Evolutionary conservation across 192 early-diverging fungal genomes (phyloP).

Genomic region (Podila horticola): DNA sequence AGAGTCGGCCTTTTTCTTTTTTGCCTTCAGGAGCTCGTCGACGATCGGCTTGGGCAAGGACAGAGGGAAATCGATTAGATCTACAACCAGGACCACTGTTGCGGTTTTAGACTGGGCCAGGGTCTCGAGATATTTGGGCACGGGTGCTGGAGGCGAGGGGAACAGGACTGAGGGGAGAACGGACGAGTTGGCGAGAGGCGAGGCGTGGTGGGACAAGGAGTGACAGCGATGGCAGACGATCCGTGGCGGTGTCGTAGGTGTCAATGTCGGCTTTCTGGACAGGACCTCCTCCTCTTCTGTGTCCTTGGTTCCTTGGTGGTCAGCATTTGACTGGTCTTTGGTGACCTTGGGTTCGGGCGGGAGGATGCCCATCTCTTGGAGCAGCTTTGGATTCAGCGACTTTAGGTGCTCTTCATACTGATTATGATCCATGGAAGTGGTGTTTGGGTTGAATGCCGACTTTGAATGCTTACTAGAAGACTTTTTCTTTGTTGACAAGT

Average conservation of each 20-base stretch:
- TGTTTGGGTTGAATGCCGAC: conserved; percentile 3
- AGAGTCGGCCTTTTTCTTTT: not conserved
- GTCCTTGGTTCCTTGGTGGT: not conserved
- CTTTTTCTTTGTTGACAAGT: not conserved
- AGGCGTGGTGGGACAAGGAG: conserved; percentile 37
- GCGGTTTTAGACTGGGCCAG: conserved; percentile 34
- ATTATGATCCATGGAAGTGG: conserved; percentile 17
- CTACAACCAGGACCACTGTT: conserved; percentile 39
- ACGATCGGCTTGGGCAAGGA: conserved; percentile 34
- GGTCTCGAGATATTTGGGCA: conserved; percentile 38
- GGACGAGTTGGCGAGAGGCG: conserved; percentile 15
- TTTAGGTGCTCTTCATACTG: conserved; percentile 36
- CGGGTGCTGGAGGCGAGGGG: conserved; percentile 29
- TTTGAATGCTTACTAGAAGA: not conserved
- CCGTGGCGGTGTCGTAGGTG: not conserved
- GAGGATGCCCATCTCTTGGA: conserved; percentile 28
- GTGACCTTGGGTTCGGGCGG: not conserved
- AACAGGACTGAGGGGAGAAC: conserved; percentile 18
- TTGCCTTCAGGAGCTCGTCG: conserved; percentile 23
- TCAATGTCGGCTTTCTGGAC: conserved; percentile 13
- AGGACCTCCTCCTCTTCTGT: not conserved
- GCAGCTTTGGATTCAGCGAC: conserved; percentile 30
- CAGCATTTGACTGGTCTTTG: not conserved
- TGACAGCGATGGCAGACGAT: conserved; percentile 43
- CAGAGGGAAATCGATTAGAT: conserved; percentile 41